Evolutionary conservation across 768 basidiomycete genomes (phyloP).

Genomic region (Pleurotus eryngii): DNA sequence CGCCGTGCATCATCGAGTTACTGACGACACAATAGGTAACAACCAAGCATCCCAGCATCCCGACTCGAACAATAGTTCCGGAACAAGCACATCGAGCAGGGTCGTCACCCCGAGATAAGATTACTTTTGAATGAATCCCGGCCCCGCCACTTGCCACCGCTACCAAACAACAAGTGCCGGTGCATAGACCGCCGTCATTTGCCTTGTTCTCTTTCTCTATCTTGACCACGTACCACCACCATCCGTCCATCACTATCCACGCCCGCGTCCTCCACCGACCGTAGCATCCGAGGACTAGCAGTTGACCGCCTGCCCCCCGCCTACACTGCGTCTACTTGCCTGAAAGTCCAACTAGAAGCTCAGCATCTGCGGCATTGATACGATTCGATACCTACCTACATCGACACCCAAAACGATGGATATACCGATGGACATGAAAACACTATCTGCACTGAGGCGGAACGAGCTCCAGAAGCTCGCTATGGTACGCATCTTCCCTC

Average conservation of each 20-base stretch:
- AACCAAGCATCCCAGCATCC: too few species aligned
- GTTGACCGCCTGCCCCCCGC: too few species aligned
- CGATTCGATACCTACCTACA: neutral
- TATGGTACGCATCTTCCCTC: neutral
- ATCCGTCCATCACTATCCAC: neutral
- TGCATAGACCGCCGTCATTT: too few species aligned
- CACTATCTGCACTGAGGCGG: neutral
- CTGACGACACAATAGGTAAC: neutral
- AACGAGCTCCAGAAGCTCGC: slow-evolving; percentile 5
- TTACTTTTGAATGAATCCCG: neutral
- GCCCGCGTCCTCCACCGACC: too few species aligned
- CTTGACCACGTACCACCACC: neutral
- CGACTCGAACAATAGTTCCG: too few species aligned
- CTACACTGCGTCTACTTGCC: too few species aligned
- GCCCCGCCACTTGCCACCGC: neutral
- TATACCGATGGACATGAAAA: neutral
- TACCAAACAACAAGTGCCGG: neutral
- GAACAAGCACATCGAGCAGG: too few species aligned
- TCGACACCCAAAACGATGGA: neutral
- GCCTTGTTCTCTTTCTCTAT: too few species aligned
- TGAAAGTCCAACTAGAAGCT: too few species aligned
- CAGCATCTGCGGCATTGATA: too few species aligned
- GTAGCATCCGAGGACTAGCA: too few species aligned
- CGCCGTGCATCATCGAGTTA: neutral
- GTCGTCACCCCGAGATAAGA: too few species aligned